phyloP scores from a whole-genome alignment of 2,329 filamentous ascomycete species.

The Sporothrix inflata region DNA sequence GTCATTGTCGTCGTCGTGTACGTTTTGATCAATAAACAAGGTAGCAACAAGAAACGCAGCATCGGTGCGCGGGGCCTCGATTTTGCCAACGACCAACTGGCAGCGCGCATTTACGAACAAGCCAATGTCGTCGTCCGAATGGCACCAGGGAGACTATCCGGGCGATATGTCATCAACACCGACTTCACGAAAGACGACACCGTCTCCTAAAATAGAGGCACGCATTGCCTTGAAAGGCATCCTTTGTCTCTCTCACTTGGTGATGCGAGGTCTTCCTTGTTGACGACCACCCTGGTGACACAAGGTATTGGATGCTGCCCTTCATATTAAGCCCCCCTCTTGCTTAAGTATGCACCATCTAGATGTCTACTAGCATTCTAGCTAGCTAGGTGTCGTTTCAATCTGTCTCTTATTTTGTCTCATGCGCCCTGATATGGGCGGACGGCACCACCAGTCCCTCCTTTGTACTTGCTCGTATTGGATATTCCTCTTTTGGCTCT shows the following conservation, averaged over 20 bases:
- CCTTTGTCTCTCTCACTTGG: neutral
- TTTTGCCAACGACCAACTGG: constrained; percentile 34
- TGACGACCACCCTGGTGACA: neutral
- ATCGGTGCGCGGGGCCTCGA: constrained; percentile 35
- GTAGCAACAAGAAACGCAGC: constrained; percentile 40
- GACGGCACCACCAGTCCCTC: neutral
- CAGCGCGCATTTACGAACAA: constrained; percentile 34
- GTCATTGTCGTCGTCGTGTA: constrained; percentile 56
- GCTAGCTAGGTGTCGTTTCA: no score
- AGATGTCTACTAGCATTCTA: no score
- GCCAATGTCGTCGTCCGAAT: constrained; percentile 35
- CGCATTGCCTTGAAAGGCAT: neutral
- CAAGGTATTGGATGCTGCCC: neutral
- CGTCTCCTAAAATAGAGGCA: neutral
- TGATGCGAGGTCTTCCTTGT: neutral
- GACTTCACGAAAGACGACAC: constrained; percentile 29
- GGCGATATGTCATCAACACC: constrained; percentile 31
- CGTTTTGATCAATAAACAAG: constrained; percentile 47
- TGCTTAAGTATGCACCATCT: no score
- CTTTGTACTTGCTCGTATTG: neutral
- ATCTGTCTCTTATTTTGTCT: neutral
- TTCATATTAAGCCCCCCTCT: neutral
- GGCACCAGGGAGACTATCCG: neutral
- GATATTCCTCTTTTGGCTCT: neutral
- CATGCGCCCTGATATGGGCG: neutral